Evolutionary conservation across 1,284 basidiomycete species (phyloP), one percentile per base, ranked within the genome.

Genomic region (Ganoderma lingzhi): DNA sequence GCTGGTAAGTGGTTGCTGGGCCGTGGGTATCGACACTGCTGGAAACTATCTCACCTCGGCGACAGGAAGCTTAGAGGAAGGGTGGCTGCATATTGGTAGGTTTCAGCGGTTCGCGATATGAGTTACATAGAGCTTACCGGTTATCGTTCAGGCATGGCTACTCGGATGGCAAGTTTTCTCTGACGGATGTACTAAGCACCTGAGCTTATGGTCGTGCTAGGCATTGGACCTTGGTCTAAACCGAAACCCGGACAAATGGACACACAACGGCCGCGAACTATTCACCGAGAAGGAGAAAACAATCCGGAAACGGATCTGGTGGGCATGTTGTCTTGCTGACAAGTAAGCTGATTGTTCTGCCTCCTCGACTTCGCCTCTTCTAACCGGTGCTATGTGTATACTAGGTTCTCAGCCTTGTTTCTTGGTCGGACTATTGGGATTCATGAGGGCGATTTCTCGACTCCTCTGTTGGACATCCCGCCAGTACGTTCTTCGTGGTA

Each of bases 201-300:
- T 59, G 23, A 44, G 44, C 65, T 56, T 64, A 60, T 6, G 2
- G 32, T 3, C 30, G 35, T 17, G 70, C 63, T 66, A 95, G 94
- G 94, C 94, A 0, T 86, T 92, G 72, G 95, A 96, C 78, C 82
- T 96, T n/a, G 94, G 94, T 28, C 82, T 96, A 62, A 94, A 96
- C 78, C 91, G 93, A 41, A 89, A 94, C 74, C 88, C 93, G 12
- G 89, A 92, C 53, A 88, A 87, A 69, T 96, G 93, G 93, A 88
- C 90, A 76, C 86, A 89, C 64, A 84, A 89, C 68, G 88, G 87
- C 2, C 85, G 85, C 23, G 70, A 74, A 70, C 80, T 94, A 19
- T 95, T 95, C 76, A 86, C 88, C 2, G 80, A 84, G 30, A 86
- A 88, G 75, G 93, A 96, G 78, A 90, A 88, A 63, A 88, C 93